Evolutionary conservation across 257 asterid genomes (phyloP), one percentile per base, ranked within the genome.

Genomic region (Solanum corneliomulleri): DNA sequence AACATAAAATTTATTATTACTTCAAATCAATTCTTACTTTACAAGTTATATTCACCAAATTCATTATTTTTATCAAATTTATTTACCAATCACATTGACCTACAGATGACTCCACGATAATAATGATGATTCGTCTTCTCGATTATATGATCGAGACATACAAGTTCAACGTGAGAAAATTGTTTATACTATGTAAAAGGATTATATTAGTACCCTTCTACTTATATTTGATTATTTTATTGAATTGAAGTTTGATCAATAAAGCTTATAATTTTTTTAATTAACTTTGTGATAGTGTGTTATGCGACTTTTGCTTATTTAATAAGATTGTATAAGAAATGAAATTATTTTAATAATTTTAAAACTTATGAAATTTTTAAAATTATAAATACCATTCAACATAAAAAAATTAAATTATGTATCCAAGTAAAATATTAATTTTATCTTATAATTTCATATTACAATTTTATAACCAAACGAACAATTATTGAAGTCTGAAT

Each of bases 111-210:
- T 52, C n/a, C 62, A 52, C 20, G 62, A 23, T 52, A 6, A 18
- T 23, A 52, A 52, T 18, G 23, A 52, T 52, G n/a, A 9, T 7
- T 52, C n/a, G n/a, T 52, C 4, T 52, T 52, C 4, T 18, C 62
- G n/a, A 0, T 52, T 4, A 52, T 52, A 52, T 52, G 62, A 52
- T 52, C 3, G n/a, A 52, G 62, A 52, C 7, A 52, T 18, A 8
- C 62, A 52, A 6, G n/a, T 52, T 52, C 2, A 52, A 18, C 4
- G 18, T 52, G 11, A 52, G 1, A 2, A 52, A 52, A 18, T 52
- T 52, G 0, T 52, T 0, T 52, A 7, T 18, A 18, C 4, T 52
- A 18, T 18, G n/a, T 18, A 2, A 0, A 0, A 6, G 62, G 62
- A 52, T 18, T 16, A 52, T 52, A 52, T 52, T 52, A 7, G 62